Base-by-base conservation (phyloP, 2,329 filamentous ascomycete species). In the Aspergillus puulaauensis region DNA sequence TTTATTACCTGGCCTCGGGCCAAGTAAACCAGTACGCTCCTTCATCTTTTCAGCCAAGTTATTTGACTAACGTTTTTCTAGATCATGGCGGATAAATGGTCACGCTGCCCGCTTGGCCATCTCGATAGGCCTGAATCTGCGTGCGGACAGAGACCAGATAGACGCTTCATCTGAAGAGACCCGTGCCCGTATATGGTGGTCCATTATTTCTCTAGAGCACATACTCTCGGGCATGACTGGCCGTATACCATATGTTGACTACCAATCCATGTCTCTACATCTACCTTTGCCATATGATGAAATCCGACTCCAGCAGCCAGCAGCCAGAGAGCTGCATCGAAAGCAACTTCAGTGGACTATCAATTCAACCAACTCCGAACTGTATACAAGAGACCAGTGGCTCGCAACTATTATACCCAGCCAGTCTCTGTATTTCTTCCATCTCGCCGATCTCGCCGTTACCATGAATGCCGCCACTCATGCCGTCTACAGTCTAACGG, bases 181-280 rank as follows among this genome's bases (percentile, higher is more conserved):
- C 41, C 72, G 75, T 5, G 74, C 74, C 53, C 67, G 73, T 21
- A 68, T 77, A 2, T 78, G 76, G 76, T 77, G 74, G 71, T 71
- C 74, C 15, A 60, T 78, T 6, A 73, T 74, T 48, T 61, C 64
- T 2, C 66, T 77, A 6, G 75, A 78, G 56, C 69, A 72, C 44
- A 67, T 70, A 33, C 66, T 78, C n/a, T 70, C 70, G 17, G 66
- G 68, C 47, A 74, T 77, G 68, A 76, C 75, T 6, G 75, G 75
- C 41, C 69, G 75, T 40, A 70, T 74, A n/a, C 12, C 48, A 5
- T 41, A 23, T 9, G 17, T 41, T 19, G 35, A 51, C 35, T 4
- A n/a, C 3, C 35, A 31, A 40, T 51, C 21, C 48, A 51, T 51
- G 35, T 14, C 48, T 27, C 19, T 31, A 6, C 35, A 27, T 24